Conservation (phyloP, 257 asterid genomes). For the Apocynum venetum region DNA sequence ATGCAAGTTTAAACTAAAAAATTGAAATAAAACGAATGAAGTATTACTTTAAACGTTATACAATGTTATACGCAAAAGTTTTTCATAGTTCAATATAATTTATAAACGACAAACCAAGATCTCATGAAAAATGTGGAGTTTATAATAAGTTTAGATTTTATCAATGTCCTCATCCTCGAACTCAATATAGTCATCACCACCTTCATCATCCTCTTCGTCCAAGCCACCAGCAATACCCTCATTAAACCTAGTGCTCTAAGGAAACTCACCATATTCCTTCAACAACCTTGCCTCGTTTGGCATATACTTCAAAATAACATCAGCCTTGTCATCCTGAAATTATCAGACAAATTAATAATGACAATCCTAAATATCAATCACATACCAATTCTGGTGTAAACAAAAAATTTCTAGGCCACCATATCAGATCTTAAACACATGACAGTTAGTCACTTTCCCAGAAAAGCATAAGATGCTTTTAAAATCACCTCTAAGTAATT, state of each 20-base stretch:
- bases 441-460: background rate
- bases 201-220: conserved; percentile 25
- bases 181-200: conserved; percentile 25
- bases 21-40: no score
- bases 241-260: conserved; percentile 25
- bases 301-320: conserved; percentile 29
- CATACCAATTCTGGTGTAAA: background rate
- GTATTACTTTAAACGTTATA: background rate
- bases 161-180: conserved; percentile 30
- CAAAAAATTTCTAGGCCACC: background rate
- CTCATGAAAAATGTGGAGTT: background rate
- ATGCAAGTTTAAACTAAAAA: no score
- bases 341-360: background rate
- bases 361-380: background rate
- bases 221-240: conserved; percentile 29
- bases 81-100: background rate
- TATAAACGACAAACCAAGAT: background rate
- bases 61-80: background rate
- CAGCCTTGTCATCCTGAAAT: conserved; percentile 29
- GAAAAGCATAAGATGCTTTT: background rate
- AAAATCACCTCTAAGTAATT: background rate
- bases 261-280: conserved; percentile 29
- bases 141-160: conserved; percentile 14
- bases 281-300: conserved; percentile 27
- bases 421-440: background rate